These are phyloP conservation scores for Sutorius eximius DNA, from an alignment of 1,284 basidiomycete species.

Conservation along the genomic window DNA sequence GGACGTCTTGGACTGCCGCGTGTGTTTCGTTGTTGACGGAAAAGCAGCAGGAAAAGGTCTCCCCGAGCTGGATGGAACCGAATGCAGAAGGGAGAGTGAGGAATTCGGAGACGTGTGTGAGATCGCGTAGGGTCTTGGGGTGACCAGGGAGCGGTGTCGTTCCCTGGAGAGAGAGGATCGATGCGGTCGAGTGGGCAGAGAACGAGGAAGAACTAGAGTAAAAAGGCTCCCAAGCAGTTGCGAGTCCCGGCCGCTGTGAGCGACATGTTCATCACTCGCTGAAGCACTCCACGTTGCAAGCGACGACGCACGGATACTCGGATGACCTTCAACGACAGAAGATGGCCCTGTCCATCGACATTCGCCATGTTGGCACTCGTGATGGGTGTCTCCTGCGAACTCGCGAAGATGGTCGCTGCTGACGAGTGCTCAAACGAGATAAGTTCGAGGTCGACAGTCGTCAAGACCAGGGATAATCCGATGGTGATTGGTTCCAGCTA, in stretches of 20 bases:
- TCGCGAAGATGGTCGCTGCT: not conserved
- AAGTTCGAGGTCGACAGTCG: too few species aligned
- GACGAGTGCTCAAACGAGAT: too few species aligned
- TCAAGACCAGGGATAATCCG: too few species aligned
- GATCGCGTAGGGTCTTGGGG: slow-evolving; percentile 77
- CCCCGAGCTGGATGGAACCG: slow-evolving; percentile 77
- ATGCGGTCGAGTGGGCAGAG: slow-evolving; percentile 73
- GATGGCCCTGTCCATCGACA: slow-evolving; percentile 56
- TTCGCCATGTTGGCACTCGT: slow-evolving; percentile 14
- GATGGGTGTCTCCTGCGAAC: not conserved
- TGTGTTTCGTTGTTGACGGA: slow-evolving; percentile 77
- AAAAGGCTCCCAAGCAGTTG: slow-evolving; percentile 77
- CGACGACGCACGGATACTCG: slow-evolving; percentile 66
- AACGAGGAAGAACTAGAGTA: slow-evolving; percentile 79
- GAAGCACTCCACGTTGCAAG: slow-evolving; percentile 3
- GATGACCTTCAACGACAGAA: slow-evolving; percentile 78
- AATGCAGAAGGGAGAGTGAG: slow-evolving; percentile 76
- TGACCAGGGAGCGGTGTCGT: slow-evolving; percentile 63
- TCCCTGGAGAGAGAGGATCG: slow-evolving; percentile 75
- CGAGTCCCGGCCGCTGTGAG: slow-evolving; percentile 67
- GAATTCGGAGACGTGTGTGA: slow-evolving; percentile 69
- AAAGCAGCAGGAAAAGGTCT: slow-evolving; percentile 76
- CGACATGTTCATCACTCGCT: slow-evolving; percentile 5
- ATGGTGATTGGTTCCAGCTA: too few species aligned
- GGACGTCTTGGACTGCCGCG: slow-evolving; percentile 57